These are phyloP conservation scores for Solanum etuberosum DNA, from an alignment of 257 asterid species.

Conservation along the genomic window DNA sequence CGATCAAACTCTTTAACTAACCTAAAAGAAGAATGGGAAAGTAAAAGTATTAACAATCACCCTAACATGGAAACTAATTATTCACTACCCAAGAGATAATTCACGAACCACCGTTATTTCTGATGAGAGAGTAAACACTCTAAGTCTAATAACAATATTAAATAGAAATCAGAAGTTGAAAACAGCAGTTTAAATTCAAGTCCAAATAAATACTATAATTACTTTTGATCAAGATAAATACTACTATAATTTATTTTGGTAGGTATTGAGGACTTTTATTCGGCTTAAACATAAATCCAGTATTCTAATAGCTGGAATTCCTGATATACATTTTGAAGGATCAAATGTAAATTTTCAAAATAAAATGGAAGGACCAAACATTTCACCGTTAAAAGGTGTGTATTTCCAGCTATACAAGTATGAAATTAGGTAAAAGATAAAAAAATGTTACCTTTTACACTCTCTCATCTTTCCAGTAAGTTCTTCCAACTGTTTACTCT, in stretches of 20 bases:
- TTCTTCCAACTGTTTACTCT: slow-evolving; percentile 90
- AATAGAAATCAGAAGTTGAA: background rate
- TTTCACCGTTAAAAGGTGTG: background rate
- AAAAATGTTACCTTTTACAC: slow-evolving; percentile 64
- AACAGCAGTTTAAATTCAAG: background rate
- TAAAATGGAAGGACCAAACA: background rate
- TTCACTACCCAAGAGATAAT: background rate
- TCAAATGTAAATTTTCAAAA: background rate
- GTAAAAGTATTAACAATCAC: background rate
- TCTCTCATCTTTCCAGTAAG: slow-evolving; percentile 92
- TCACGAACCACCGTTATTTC: background rate
- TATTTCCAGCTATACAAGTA: background rate
- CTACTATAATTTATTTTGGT: background rate
- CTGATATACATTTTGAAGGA: background rate
- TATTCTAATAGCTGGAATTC: background rate
- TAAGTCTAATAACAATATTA: background rate
- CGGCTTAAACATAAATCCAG: background rate
- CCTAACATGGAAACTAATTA: background rate
- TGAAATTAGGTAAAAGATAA: background rate
- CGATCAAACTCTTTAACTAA: slow-evolving; percentile 92
- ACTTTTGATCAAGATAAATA: background rate
- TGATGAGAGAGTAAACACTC: background rate
- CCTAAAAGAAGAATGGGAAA: slow-evolving; percentile 25
- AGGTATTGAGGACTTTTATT: background rate
- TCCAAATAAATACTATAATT: background rate